phyloP scores from a whole-genome alignment of 306 rosid genomes.

The Quercus rubra region DNA sequence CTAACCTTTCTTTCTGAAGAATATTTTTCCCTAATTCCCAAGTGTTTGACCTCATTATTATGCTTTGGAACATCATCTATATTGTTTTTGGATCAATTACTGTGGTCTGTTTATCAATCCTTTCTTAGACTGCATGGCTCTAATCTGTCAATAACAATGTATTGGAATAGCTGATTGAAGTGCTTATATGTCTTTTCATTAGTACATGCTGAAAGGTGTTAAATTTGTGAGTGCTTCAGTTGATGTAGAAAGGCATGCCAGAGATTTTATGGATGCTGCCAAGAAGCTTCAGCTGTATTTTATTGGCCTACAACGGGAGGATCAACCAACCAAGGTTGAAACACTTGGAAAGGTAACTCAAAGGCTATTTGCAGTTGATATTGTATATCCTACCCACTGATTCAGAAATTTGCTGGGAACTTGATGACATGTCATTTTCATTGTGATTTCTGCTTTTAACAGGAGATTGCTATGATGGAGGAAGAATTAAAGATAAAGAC shows the following conservation, averaged over 20 bases:
- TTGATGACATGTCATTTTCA: conserved; percentile 10
- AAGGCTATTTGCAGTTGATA: background rate
- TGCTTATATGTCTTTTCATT: background rate
- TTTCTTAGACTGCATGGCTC: background rate
- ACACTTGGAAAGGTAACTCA: conserved; percentile 60
- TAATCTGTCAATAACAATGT: conserved; percentile 1
- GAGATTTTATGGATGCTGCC: conserved; percentile 98
- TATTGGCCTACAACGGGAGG: conserved; percentile 76
- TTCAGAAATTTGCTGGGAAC: background rate
- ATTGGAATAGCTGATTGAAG: conserved; percentile 8
- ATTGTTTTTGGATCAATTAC: no score
- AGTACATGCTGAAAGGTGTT: background rate
- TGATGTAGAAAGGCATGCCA: conserved; percentile 92
- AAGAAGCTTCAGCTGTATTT: conserved; percentile 85
- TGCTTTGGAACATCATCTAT: no score
- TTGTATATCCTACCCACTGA: background rate
- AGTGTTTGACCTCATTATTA: background rate
- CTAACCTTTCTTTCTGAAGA: background rate
- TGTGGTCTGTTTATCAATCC: no score
- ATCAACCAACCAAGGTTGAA: conserved; percentile 65
- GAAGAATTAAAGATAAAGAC: conserved; percentile 59
- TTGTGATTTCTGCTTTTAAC: conserved; percentile 28
- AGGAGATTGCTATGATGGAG: conserved; percentile 86
- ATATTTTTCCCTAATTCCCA: background rate
- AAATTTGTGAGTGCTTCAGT: conserved; percentile 39